phyloP scores from a whole-genome alignment of 164 flowering plant genomes.

The Piper betle region DNA sequence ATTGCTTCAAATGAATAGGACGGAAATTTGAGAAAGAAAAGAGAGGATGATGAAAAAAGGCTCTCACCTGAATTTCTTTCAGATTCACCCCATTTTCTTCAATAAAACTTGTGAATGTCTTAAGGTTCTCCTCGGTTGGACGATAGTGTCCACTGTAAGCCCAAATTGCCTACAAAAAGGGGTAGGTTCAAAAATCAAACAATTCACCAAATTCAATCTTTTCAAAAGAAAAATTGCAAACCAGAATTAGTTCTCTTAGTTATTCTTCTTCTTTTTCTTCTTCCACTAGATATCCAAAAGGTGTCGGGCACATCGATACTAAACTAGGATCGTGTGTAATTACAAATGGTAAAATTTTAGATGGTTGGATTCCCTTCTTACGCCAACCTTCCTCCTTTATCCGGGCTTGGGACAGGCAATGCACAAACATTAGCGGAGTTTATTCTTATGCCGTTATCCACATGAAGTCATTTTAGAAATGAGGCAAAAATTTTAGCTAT shows the following conservation, averaged over 20 bases:
- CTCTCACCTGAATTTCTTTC: constrained; percentile 42
- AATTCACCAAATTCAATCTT: neutral
- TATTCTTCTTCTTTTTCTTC: too few relatives aligned
- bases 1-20: neutral
- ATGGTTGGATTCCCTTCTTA: too few relatives aligned
- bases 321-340: too few relatives aligned
- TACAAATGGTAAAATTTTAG: too few relatives aligned
- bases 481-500: neutral
- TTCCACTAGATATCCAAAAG: too few relatives aligned
- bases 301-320: too few relatives aligned
- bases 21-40: neutral
- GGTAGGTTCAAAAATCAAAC: neutral
- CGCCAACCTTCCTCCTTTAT: too few relatives aligned
- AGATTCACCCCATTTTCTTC: constrained; percentile 57
- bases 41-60: neutral
- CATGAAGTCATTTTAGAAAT: neutral
- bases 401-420: too few relatives aligned
- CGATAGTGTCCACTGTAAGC: constrained; percentile 90
- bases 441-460: neutral
- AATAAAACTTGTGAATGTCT: constrained; percentile 39
- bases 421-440: too few relatives aligned
- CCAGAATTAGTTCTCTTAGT: too few relatives aligned
- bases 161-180: constrained; percentile 52
- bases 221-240: neutral
- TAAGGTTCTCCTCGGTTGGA: constrained; percentile 64